These are phyloP conservation scores for Pythium brassicae DNA, from an alignment of 352 stramenopile species.

Conservation along the genomic window DNA sequence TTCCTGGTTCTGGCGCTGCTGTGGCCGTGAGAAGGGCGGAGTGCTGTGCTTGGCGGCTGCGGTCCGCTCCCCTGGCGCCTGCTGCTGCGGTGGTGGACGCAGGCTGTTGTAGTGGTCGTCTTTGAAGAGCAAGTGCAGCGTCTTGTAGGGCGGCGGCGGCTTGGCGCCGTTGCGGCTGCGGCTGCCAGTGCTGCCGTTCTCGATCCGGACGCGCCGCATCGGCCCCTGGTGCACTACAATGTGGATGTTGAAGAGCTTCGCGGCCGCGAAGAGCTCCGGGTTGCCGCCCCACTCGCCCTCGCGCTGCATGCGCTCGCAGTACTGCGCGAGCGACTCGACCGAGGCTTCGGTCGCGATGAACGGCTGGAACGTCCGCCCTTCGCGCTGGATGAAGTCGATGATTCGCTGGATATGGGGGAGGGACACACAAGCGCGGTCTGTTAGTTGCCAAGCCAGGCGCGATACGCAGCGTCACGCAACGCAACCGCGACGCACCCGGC, in stretches of 20 bases:
- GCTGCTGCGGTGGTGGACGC: conserved; percentile 7
- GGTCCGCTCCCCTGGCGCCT: not conserved
- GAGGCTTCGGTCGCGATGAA: conserved; percentile 26
- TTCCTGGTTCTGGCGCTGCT: not conserved
- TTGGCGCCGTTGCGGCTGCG: conserved; percentile 4
- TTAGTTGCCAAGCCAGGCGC: too few species aligned
- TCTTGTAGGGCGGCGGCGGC: conserved; percentile 20
- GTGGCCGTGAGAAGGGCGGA: not conserved
- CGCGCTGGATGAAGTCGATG: conserved; percentile 37
- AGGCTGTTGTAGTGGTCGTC: conserved; percentile 55
- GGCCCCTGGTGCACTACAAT: conserved; percentile 58
- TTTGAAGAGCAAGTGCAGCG: conserved; percentile 44
- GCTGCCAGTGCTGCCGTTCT: conserved; percentile 25
- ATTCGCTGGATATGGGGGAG: too few species aligned
- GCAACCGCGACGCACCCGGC: conserved; percentile 14
- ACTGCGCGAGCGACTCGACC: conserved; percentile 18
- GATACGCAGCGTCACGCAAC: too few species aligned
- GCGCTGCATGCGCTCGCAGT: conserved; percentile 41
- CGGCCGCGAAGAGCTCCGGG: conserved; percentile 51
- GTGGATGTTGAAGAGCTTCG: conserved; percentile 51
- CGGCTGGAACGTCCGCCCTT: conserved; percentile 34
- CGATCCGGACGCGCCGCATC: conserved; percentile 35
- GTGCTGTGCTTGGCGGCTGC: not conserved
- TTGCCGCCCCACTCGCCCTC: conserved; percentile 60
- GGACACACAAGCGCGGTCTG: too few species aligned